Conservation (phyloP, 176 grass and related monocot genomes). For the Triticum turgidum region DNA sequence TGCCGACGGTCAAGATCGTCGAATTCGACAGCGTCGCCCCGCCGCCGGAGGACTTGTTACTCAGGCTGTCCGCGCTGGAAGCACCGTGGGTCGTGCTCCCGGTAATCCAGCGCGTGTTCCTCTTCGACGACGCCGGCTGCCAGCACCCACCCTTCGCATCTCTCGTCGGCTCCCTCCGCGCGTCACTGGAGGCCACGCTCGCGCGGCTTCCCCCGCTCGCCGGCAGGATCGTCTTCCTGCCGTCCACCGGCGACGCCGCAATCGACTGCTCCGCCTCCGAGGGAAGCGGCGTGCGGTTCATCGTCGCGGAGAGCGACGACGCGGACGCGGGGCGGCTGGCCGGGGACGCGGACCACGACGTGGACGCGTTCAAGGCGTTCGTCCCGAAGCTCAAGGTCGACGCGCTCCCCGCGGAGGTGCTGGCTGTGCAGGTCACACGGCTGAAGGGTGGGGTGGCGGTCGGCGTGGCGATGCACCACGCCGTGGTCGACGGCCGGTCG, state of each 20-base stretch:
- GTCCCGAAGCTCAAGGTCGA: conserved; percentile 32
- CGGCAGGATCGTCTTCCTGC: not conserved
- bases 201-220: conserved; percentile 26
- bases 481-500: conserved; percentile 2
- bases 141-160: conserved; percentile 8
- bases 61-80: not conserved
- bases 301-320: not conserved
- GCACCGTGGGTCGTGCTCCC: conserved; percentile 15
- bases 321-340: not conserved
- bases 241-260: conserved; percentile 14
- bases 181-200: conserved; percentile 16
- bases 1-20: not conserved
- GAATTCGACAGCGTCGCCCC: not conserved
- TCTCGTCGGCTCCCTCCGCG: conserved; percentile 23
- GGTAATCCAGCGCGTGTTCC: not conserved
- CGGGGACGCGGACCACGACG: not conserved
- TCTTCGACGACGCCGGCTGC: not conserved
- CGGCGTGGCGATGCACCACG: conserved; percentile 34
- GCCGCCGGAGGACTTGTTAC: not conserved
- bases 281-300: not conserved
- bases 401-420: conserved; percentile 19
- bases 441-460: conserved; percentile 13
- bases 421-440: conserved; percentile 36
- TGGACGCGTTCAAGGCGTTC: conserved; percentile 2
- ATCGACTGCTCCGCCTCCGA: conserved; percentile 25